Base-by-base conservation (phyloP, 1,139 yeast species). In the Candida glucosophila region DNA sequence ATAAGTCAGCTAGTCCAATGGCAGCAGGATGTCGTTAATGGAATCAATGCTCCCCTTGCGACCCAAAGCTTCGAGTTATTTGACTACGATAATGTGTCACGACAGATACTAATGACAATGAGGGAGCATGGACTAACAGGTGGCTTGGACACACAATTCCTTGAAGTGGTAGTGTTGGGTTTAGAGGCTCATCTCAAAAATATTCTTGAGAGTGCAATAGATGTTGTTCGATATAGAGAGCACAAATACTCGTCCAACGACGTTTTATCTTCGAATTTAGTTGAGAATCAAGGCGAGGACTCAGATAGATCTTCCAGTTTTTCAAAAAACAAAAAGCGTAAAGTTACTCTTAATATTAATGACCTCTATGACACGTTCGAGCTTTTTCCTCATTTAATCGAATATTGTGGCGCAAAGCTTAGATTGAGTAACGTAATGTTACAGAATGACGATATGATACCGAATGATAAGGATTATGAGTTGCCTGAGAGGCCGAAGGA, bases 121-220 rank as follows among this genome's bases (percentile, higher is more conserved):
- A 66, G 96, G 43, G 98, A 90, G 43, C 76, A 86, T 46, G 98
- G 98, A 0, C 57, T 90, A n/a, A 67, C 90, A 0, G 95, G 95
- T 1, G 77, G 79, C 6, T 61, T 88, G 12, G 79, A 75, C 28
- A 65, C 76, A 9, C 77, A 74, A 11, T 83, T 81, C 2, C 70
- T 83, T 16, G 95, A 86, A 33, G 61, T 90, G n/a, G 50, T 88
- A 37, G 60, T 77, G 15, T 56, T 81, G 8, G 96, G 95, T 0
- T 56, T 90, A 22, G 96, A 88, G 43, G 62, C 71, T 22, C 90
- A 86, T 52, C 53, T 90, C 33, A 80, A 80, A 40, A 73, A 73
- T 35, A 61, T 90, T 5, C 55, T 90, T 10, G 92, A 85, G 44
- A 73, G 73, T 37, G 74, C 88, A 2, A 71, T 83, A 23, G 94